Percentiles rank a stretch among this genome's conserved stretches.
phyloP scores from a whole-genome alignment of 768 basidiomycete species.

The Russula sp. region DNA sequence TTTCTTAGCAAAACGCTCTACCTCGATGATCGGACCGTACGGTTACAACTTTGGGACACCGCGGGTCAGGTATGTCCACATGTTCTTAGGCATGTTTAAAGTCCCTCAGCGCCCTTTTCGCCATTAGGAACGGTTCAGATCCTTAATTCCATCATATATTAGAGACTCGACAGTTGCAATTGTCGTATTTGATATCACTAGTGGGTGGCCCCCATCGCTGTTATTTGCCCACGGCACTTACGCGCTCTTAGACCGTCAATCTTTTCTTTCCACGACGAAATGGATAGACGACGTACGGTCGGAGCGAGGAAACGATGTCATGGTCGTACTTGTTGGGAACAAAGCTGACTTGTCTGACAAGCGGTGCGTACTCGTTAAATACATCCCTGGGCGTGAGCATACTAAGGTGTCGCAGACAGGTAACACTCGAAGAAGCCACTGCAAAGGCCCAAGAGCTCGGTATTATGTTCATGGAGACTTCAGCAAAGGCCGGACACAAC shows the following conservation, averaged over 20 bases:
- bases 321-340: conserved; percentile 97
- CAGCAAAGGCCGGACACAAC: conserved; percentile 98
- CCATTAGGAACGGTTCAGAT: conserved; percentile 88
- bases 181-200: conserved; percentile 98
- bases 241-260: conserved; percentile 73
- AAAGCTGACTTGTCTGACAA: conserved; percentile 99
- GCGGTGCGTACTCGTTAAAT: conserved; percentile 55
- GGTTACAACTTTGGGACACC: conserved; percentile 98
- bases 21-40: conserved; percentile 95
- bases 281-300: conserved; percentile 99
- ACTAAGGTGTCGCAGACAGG: conserved; percentile 62
- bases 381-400: neutral
- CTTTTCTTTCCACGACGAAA: conserved; percentile 97
- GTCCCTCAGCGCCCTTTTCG: conserved; percentile 9
- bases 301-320: conserved; percentile 95
- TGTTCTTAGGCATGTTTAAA: neutral
- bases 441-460: conserved; percentile 84
- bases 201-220: conserved; percentile 47
- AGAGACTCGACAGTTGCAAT: conserved; percentile 98
- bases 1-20: conserved; percentile 99
- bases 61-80: conserved; percentile 73
- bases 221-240: neutral
- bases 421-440: conserved; percentile 97
- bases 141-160: conserved; percentile 97
- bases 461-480: conserved; percentile 99